Conservation (phyloP, 345 rosid species). For the Lagerstroemia speciosa region DNA sequence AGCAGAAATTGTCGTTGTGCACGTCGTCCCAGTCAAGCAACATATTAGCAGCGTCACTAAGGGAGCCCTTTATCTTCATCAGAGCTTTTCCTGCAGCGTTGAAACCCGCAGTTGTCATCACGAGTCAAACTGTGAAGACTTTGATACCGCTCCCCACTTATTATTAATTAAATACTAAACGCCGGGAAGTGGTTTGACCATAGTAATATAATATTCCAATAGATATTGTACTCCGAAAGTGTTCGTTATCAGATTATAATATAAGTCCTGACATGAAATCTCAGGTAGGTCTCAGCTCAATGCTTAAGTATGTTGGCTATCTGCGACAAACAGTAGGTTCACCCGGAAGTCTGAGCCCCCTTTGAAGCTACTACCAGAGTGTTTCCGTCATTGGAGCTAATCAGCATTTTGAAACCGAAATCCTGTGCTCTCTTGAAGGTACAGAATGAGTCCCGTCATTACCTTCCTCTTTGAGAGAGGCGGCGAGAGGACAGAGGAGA, state of each 20-base stretch:
- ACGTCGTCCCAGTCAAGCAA: constrained; percentile 76
- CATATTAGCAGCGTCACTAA: constrained; percentile 58
- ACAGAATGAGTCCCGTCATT: too few species aligned
- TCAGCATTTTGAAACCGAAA: too few species aligned
- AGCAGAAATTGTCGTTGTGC: constrained; percentile 53
- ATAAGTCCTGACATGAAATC: background rate
- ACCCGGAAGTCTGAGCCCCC: background rate
- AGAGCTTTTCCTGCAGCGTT: constrained; percentile 51
- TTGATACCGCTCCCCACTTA: background rate
- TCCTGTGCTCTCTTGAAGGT: too few species aligned
- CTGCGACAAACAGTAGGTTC: background rate
- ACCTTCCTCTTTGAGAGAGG: constrained; percentile 56
- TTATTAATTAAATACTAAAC: background rate
- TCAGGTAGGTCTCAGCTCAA: background rate
- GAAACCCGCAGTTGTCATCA: too few species aligned
- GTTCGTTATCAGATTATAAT: background rate
- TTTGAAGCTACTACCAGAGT: background rate
- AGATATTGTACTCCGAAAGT: background rate
- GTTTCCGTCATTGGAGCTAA: too few species aligned
- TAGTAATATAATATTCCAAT: background rate
- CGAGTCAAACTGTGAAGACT: background rate
- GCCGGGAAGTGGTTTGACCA: background rate
- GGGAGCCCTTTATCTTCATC: constrained; percentile 61
- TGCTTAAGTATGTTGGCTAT: background rate
- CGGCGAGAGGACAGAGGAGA: constrained; percentile 26